Percentiles rank a stretch among this genome's conserved stretches.
phyloP scores from a whole-genome alignment of 1,284 basidiomycete species.

The Taiwanofungus camphoratus region DNA sequence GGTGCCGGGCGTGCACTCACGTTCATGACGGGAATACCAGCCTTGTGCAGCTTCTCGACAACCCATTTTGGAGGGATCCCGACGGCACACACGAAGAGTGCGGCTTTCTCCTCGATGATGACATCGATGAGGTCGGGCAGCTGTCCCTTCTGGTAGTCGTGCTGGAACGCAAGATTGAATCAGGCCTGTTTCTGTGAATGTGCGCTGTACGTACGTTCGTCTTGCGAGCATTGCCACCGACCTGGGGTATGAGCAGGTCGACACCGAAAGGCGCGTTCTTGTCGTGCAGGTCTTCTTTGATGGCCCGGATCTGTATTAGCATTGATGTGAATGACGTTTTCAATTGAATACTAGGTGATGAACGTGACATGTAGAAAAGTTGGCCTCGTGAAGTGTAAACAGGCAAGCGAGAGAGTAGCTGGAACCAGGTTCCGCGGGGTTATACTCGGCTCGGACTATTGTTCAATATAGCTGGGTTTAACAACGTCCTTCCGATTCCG shows the following conservation, averaged over 20 bases:
- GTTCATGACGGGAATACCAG: conserved; percentile 83
- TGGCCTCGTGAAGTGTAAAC: too few relatives aligned
- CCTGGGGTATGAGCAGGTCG: conserved; percentile 78
- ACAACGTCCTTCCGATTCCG: too few relatives aligned
- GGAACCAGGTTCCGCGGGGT: too few relatives aligned
- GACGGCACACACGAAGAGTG: conserved; percentile 82
- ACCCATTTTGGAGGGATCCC: conserved; percentile 77
- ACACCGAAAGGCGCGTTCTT: conserved; percentile 81
- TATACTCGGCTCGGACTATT: too few relatives aligned
- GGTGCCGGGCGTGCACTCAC: conserved; percentile 29
- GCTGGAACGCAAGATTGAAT: conserved; percentile 44
- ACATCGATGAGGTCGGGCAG: conserved; percentile 78
- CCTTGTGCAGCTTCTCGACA: conserved; percentile 75
- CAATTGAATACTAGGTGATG: too few relatives aligned
- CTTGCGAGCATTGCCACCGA: conserved; percentile 78
- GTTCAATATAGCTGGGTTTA: too few relatives aligned
- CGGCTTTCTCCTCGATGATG: conserved; percentile 80
- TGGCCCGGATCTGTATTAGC: conserved; percentile 60
- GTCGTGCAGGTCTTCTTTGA: conserved; percentile 68
- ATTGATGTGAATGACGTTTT: too few relatives aligned
- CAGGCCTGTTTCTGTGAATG: too few relatives aligned
- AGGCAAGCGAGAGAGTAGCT: too few relatives aligned
- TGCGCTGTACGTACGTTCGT: conserved; percentile 70
- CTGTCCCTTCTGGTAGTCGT: conserved; percentile 78
- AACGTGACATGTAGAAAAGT: too few relatives aligned